Conservation (phyloP, 768 basidiomycete genomes). For the Rickenella mellea region DNA sequence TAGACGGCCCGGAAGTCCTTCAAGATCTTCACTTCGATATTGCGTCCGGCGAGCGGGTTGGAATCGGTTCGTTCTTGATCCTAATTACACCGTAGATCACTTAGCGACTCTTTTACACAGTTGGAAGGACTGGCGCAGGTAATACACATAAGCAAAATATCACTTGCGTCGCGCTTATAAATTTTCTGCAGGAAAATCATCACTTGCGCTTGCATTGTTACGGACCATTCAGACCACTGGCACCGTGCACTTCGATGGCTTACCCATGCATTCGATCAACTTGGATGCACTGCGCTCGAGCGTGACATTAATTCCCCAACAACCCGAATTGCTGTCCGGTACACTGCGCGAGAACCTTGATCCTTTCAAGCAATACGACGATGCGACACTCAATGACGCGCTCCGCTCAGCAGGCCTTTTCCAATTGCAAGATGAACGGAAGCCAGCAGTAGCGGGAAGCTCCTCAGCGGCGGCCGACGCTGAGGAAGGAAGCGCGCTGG, state of each 20-base stretch:
- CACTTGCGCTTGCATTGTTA: constrained; percentile 28
- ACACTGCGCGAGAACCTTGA: constrained; percentile 69
- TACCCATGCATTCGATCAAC: constrained; percentile 72
- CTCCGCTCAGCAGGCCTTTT: constrained; percentile 29
- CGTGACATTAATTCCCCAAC: constrained; percentile 60
- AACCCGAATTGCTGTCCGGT: constrained; percentile 53
- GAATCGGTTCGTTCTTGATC: background rate
- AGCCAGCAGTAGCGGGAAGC: constrained; percentile 28
- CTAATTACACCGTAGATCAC: background rate
- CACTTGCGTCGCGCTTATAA: too few relatives aligned
- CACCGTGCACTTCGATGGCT: constrained; percentile 24
- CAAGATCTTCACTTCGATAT: constrained; percentile 29
- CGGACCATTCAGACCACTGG: constrained; percentile 29
- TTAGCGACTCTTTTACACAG: background rate
- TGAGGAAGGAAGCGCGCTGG: constrained; percentile 18
- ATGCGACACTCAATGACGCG: constrained; percentile 29
- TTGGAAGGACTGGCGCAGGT: background rate
- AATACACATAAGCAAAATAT: too few relatives aligned
- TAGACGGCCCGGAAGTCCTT: constrained; percentile 40
- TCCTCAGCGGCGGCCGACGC: constrained; percentile 16
- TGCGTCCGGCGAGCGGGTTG: constrained; percentile 29
- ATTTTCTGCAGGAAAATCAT: constrained; percentile 10
- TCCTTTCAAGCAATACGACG: constrained; percentile 48
- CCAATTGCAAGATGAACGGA: constrained; percentile 19
- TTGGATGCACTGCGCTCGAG: constrained; percentile 70